phyloP scores from a whole-genome alignment of 345 rosid genomes.

The Trapa incisa region DNA sequence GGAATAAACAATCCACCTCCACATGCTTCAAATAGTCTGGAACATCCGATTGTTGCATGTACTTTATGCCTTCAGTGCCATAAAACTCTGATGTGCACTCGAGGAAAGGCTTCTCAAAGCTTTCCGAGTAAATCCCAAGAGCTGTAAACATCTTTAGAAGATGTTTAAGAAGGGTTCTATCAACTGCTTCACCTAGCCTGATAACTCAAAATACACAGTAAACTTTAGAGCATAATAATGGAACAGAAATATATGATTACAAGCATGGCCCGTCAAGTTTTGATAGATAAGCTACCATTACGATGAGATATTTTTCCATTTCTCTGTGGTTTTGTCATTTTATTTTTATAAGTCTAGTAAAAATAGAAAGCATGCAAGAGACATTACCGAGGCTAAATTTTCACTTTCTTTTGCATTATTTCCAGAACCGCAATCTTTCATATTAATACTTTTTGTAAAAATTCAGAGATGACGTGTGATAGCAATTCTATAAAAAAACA shows the following conservation, averaged over 20 bases:
- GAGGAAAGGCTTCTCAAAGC: constrained; percentile 88
- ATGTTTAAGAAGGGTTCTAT: constrained; percentile 78
- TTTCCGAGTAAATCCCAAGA: constrained; percentile 83
- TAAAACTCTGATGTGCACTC: constrained; percentile 88
- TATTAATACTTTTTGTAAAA: neutral
- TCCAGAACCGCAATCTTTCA: neutral
- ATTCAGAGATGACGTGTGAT: neutral
- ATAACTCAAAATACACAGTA: constrained; percentile 15
- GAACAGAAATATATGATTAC: neutral
- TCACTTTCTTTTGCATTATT: neutral
- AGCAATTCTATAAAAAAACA: too few relatives aligned
- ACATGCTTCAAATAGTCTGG: constrained; percentile 97
- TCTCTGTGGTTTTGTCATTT: too few relatives aligned
- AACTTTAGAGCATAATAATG: neutral
- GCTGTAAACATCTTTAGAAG: constrained; percentile 99
- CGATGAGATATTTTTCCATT: neutral
- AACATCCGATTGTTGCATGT: constrained; percentile 92
- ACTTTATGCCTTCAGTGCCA: constrained; percentile 93
- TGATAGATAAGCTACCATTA: neutral
- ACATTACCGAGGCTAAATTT: neutral
- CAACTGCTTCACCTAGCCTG: constrained; percentile 90
- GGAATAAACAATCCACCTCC: constrained; percentile 46
- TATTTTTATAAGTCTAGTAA: neutral
- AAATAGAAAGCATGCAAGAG: neutral
- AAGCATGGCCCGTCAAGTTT: neutral